Evolutionary conservation across 2,329 filamentous ascomycete genomes (phyloP).

Genomic region (Aschersonia sp.): DNA sequence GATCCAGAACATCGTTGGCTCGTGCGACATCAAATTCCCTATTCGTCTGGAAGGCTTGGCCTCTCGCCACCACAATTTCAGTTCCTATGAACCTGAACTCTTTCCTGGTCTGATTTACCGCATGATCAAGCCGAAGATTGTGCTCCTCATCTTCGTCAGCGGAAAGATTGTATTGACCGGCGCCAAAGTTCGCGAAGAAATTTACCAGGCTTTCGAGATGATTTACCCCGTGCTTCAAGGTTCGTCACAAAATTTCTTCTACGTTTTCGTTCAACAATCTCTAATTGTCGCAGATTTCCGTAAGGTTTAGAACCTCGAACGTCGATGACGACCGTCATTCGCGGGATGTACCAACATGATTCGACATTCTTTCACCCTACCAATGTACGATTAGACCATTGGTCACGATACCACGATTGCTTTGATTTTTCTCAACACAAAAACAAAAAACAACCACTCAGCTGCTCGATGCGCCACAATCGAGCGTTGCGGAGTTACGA

Average conservation of each 20-base stretch:
- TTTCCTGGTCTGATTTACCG: constrained; percentile 99
- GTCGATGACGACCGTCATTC: constrained; percentile 2
- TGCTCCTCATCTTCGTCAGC: constrained; percentile 92
- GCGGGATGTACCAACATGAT: constrained; percentile 7
- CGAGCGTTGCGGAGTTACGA: constrained; percentile 8
- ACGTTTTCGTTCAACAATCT: not conserved
- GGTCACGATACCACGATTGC: constrained; percentile 33
- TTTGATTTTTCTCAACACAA: constrained; percentile 9
- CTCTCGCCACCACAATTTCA: constrained; percentile 97
- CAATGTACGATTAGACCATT: constrained; percentile 26
- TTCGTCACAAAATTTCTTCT: constrained; percentile 17
- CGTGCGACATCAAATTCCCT: constrained; percentile 98
- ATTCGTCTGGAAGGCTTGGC: constrained; percentile 93
- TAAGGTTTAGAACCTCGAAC: constrained; percentile 29
- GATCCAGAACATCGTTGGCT: constrained; percentile 98
- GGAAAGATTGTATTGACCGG: constrained; percentile 97
- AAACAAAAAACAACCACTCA: not conserved
- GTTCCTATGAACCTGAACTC: constrained; percentile 93
- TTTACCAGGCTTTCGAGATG: constrained; percentile 92
- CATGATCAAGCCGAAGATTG: constrained; percentile 99
- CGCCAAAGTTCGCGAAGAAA: constrained; percentile 95
- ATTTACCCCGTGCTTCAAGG: constrained; percentile 92
- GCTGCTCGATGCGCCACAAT: constrained; percentile 12
- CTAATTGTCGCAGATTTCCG: constrained; percentile 32
- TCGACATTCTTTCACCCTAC: constrained; percentile 9